A percentile compares a stretch with the other conserved stretches of the same genome.
Evolutionary conservation across 2,329 filamentous ascomycete species (phyloP).

Genomic region (Sordariomycetes sp.): DNA sequence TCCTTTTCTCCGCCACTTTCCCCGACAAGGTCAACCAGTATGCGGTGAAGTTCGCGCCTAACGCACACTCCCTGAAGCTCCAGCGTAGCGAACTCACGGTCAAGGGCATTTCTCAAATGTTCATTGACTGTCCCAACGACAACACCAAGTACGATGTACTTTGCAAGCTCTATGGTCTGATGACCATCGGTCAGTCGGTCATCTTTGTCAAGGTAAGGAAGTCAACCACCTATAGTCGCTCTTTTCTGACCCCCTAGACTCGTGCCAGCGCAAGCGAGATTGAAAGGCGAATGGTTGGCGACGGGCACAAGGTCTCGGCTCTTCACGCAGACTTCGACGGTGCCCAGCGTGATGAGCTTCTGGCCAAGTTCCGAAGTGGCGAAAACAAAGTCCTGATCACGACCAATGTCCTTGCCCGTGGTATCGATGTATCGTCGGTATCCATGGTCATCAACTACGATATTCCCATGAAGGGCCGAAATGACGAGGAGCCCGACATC

Average conservation of each 20-base stretch:
- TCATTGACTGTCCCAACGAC: conserved; percentile 82
- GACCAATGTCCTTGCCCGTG: conserved; percentile 91
- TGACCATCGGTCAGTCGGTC: conserved; percentile 95
- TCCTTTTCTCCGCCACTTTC: conserved; percentile 93
- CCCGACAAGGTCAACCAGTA: conserved; percentile 79
- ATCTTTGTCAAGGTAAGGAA: conserved; percentile 91
- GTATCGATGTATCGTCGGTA: conserved; percentile 85
- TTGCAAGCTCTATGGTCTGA: conserved; percentile 87
- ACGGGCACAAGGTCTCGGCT: conserved; percentile 87
- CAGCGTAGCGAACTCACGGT: conserved; percentile 89
- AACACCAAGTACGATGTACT: conserved; percentile 80
- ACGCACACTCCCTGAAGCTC: conserved; percentile 78
- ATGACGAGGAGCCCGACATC: conserved; percentile 76
- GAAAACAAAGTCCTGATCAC: conserved; percentile 94
- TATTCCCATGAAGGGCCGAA: conserved; percentile 64
- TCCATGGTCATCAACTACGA: conserved; percentile 99
- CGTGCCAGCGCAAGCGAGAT: conserved; percentile 81
- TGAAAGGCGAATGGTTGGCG: conserved; percentile 72
- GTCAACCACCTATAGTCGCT: too few species aligned
- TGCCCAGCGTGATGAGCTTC: conserved; percentile 68
- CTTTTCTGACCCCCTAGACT: too few species aligned
- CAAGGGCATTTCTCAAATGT: conserved; percentile 95
- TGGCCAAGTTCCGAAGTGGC: conserved; percentile 79
- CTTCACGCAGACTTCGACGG: conserved; percentile 86
- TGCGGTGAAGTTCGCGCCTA: conserved; percentile 74